phyloP scores from a whole-genome alignment of 2,329 filamentous ascomycete species.

The Dactylella cylindrospora region DNA sequence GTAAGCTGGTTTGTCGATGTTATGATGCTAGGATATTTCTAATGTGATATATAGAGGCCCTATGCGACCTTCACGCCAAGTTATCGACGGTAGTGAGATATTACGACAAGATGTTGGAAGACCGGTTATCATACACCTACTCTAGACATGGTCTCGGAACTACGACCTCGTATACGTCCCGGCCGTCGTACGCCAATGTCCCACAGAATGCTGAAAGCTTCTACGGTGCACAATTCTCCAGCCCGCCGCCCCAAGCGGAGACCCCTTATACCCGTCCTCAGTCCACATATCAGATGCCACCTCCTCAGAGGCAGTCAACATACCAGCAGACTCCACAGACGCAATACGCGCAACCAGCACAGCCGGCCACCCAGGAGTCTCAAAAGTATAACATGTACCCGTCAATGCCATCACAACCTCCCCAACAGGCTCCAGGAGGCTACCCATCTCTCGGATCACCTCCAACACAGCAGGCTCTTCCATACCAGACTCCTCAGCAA shows the following conservation, averaged over 20 bases:
- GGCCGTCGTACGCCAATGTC: slow-evolving; percentile 69
- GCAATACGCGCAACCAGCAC: slow-evolving; percentile 57
- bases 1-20: slow-evolving; percentile 63
- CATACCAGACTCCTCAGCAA: slow-evolving; percentile 49
- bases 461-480: slow-evolving; percentile 47
- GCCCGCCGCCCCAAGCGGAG: slow-evolving; percentile 53
- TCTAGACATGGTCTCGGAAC: slow-evolving; percentile 72
- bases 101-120: slow-evolving; percentile 97
- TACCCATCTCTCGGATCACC: slow-evolving; percentile 49
- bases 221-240: slow-evolving; percentile 62
- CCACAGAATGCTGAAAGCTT: slow-evolving; percentile 70
- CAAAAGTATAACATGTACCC: slow-evolving; percentile 50
- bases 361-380: slow-evolving; percentile 49
- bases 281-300: slow-evolving; percentile 50
- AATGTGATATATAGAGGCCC: slow-evolving; percentile 64
- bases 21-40: no score
- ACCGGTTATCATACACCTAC: slow-evolving; percentile 89
- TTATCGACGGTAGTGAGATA: slow-evolving; percentile 94
- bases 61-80: slow-evolving; percentile 92
- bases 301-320: slow-evolving; percentile 51
- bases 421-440: slow-evolving; percentile 52
- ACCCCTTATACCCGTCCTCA: slow-evolving; percentile 51
- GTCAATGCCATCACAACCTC: slow-evolving; percentile 52
- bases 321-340: slow-evolving; percentile 53
- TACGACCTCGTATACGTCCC: slow-evolving; percentile 38